Evolutionary conservation across 805 yeast genomes (phyloP).

Genomic region (Schwanniomyces yamadae): DNA sequence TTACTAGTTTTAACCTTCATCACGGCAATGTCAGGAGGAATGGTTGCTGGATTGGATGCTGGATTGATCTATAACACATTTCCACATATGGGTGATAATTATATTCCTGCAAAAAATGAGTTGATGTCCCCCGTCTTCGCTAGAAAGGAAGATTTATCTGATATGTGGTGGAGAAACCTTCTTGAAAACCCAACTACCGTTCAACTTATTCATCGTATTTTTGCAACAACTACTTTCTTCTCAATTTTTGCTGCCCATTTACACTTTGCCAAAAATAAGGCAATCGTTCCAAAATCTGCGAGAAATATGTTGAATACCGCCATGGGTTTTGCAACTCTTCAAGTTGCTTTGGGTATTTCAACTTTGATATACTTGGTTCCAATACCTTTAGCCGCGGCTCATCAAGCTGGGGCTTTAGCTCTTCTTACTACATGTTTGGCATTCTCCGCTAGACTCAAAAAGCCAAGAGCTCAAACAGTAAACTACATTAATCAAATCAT

Average conservation of each 20-base stretch:
- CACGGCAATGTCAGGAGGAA: slow-evolving; percentile 96
- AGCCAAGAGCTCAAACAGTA: slow-evolving; percentile 37
- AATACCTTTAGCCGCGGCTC: slow-evolving; percentile 87
- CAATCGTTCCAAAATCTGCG: slow-evolving; percentile 53
- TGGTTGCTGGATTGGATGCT: slow-evolving; percentile 98
- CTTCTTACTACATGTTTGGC: slow-evolving; percentile 75
- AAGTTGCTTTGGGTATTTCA: slow-evolving; percentile 81
- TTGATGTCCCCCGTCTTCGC: slow-evolving; percentile 73
- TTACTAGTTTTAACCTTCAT: slow-evolving; percentile 70
- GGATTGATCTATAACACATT: slow-evolving; percentile 94
- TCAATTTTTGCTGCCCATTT: slow-evolving; percentile 69
- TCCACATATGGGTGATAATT: slow-evolving; percentile 92
- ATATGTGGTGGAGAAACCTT: slow-evolving; percentile 86
- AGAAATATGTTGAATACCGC: slow-evolving; percentile 58
- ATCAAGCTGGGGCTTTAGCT: slow-evolving; percentile 95
- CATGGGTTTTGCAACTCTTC: slow-evolving; percentile 82
- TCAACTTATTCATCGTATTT: slow-evolving; percentile 82
- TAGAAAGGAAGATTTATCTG: slow-evolving; percentile 64
- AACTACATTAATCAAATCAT: slow-evolving; percentile 28
- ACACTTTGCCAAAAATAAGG: slow-evolving; percentile 58
- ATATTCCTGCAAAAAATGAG: slow-evolving; percentile 74
- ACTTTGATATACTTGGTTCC: slow-evolving; percentile 91
- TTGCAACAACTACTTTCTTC: slow-evolving; percentile 80
- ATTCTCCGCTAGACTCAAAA: slow-evolving; percentile 35
- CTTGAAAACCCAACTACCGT: slow-evolving; percentile 96